phyloP scores from a whole-genome alignment of 768 basidiomycete species.

The Mycena amicta region DNA sequence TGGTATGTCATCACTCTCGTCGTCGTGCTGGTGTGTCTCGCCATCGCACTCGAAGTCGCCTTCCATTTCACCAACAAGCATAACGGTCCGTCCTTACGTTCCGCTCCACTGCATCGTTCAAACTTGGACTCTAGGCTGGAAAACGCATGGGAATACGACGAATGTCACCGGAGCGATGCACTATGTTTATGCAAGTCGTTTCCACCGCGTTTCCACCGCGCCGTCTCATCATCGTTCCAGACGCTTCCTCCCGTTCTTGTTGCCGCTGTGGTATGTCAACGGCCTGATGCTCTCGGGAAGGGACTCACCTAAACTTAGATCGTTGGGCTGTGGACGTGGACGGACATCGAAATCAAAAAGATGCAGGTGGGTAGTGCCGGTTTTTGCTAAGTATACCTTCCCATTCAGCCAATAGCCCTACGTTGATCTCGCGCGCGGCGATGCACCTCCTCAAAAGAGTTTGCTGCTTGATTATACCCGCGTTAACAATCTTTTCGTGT shows the following conservation, averaged over 20 bases:
- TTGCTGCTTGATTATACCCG: conserved; percentile 59
- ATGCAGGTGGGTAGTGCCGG: conserved; percentile 48
- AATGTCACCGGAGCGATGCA: conserved; percentile 43
- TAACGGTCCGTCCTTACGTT: conserved; percentile 35
- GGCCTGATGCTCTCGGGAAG: neutral
- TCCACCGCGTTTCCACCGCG: neutral
- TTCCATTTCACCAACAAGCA: conserved; percentile 48
- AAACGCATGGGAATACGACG: conserved; percentile 35
- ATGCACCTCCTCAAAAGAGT: conserved; percentile 54
- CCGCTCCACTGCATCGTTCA: neutral
- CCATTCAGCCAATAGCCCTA: conserved; percentile 57
- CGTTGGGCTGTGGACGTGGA: conserved; percentile 57
- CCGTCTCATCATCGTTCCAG: conserved; percentile 28
- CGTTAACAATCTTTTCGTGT: conserved; percentile 52
- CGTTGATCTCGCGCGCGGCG: conserved; percentile 57
- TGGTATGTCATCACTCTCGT: conserved; percentile 51
- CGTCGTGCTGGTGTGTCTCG: conserved; percentile 37
- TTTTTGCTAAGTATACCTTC: no score
- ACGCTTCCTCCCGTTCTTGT: conserved; percentile 55
- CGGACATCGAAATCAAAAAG: conserved; percentile 58
- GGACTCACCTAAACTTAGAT: conserved; percentile 30
- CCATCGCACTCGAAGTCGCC: conserved; percentile 49
- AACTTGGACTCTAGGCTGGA: conserved; percentile 42
- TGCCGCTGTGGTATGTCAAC: conserved; percentile 43
- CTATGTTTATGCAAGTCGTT: conserved; percentile 52